These are phyloP conservation scores for Chimonanthus praecox DNA, from an alignment of 164 flowering plant species.

Conservation along the genomic window DNA sequence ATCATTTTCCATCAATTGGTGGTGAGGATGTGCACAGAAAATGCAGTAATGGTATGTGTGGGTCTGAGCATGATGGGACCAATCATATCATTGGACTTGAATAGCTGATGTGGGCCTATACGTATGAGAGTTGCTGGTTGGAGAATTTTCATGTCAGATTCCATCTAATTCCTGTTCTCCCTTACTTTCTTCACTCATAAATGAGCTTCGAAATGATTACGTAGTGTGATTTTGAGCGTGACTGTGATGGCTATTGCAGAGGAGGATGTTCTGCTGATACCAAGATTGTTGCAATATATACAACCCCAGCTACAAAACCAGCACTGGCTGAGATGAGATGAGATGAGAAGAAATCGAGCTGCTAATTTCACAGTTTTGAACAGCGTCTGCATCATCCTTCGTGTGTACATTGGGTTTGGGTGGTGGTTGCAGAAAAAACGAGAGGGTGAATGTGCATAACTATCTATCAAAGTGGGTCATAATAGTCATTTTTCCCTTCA, in stretches of 20 bases:
- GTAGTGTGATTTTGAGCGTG: not conserved
- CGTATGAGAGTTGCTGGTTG: not conserved
- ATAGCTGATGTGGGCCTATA: not conserved
- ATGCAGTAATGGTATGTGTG: not conserved
- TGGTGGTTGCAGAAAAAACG: not conserved
- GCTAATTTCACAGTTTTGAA: conserved; percentile 1
- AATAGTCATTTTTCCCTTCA: no score
- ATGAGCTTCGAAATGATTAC: not conserved
- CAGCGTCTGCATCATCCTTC: not conserved
- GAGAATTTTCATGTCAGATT: not conserved
- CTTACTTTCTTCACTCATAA: not conserved
- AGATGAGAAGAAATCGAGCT: not conserved
- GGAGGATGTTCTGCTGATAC: not conserved
- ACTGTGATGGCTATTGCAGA: not conserved
- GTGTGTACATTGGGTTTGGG: not conserved
- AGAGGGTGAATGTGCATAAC: not conserved
- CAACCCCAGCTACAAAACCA: not conserved
- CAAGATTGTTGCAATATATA: not conserved
- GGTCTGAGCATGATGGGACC: not conserved
- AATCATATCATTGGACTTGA: not conserved
- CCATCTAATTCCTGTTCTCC: no score
- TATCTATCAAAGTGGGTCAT: no score
- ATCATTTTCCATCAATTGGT: not conserved
- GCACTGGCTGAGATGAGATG: not conserved
- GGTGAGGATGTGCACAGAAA: not conserved